A percentile compares a stretch with the other conserved stretches of the same genome.
Evolutionary conservation across 768 basidiomycete genomes (phyloP).

Genomic region (Artomyces pyxidatus): DNA sequence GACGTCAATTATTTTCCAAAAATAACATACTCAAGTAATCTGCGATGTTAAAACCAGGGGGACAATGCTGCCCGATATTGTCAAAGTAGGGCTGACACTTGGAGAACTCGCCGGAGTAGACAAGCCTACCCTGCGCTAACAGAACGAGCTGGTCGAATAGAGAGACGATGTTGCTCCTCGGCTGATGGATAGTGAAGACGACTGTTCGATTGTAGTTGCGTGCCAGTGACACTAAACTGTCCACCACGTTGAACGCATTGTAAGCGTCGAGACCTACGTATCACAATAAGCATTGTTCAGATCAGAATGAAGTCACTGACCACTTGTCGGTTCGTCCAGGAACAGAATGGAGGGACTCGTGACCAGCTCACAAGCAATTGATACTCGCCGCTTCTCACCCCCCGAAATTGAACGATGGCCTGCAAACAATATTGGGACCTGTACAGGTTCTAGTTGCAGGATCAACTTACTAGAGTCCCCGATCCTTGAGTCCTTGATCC

Average conservation of each 20-base stretch:
- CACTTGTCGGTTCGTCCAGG: conserved; percentile 95
- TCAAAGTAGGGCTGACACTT: conserved; percentile 79
- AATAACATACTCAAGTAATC: conserved; percentile 83
- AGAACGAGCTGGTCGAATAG: conserved; percentile 90
- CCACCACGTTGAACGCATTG: conserved; percentile 93
- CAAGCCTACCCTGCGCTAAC: conserved; percentile 73
- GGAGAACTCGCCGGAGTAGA: conserved; percentile 74
- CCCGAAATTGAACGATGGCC: conserved; percentile 90
- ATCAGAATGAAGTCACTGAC: conserved; percentile 30
- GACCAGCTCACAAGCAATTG: conserved; percentile 96
- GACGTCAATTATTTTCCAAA: too few species aligned
- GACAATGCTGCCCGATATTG: conserved; percentile 74
- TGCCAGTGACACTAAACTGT: conserved; percentile 79
- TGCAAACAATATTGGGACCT: too few species aligned
- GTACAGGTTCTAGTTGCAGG: too few species aligned
- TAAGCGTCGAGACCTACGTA: conserved; percentile 79
- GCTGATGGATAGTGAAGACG: conserved; percentile 97
- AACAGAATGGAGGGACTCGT: conserved; percentile 95
- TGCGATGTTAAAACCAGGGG: conserved; percentile 92
- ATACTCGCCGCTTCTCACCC: conserved; percentile 94
- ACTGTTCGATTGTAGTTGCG: conserved; percentile 89
- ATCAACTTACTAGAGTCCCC: conserved; percentile 78
- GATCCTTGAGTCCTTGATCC: conserved; percentile 84
- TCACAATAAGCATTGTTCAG: background rate
- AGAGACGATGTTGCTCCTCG: conserved; percentile 93